phyloP scores from a whole-genome alignment of 2,329 filamentous ascomycete genomes.

The Trichoderma semiorbis region DNA sequence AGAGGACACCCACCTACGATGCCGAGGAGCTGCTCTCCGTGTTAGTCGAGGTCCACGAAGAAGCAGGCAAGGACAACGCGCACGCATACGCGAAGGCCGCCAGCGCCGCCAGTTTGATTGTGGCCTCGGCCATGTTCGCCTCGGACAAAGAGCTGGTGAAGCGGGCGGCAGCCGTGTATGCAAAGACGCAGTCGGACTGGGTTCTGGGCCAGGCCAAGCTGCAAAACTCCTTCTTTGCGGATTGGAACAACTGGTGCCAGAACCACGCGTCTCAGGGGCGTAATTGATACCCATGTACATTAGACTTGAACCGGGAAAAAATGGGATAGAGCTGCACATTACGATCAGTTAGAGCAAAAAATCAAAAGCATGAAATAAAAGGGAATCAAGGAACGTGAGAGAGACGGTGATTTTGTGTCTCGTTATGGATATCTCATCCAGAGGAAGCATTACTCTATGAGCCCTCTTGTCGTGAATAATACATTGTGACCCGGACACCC shows the following conservation, averaged over 20 bases:
- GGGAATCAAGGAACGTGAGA: neutral
- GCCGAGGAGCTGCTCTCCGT: constrained; percentile 52
- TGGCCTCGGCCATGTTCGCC: constrained; percentile 60
- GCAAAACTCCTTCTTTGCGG: constrained; percentile 63
- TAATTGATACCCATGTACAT: constrained; percentile 24
- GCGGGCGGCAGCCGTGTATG: constrained; percentile 61
- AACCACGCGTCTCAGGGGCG: constrained; percentile 40
- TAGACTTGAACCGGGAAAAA: constrained; percentile 12
- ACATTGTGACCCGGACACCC: constrained; percentile 28
- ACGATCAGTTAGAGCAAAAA: neutral
- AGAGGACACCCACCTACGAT: neutral
- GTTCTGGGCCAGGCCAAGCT: constrained; percentile 57
- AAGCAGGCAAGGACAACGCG: constrained; percentile 60
- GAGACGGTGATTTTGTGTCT: neutral
- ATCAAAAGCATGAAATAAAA: neutral
- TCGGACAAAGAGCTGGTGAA: constrained; percentile 51
- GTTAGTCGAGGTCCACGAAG: constrained; percentile 64
- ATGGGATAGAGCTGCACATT: neutral
- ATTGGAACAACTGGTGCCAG: constrained; percentile 73
- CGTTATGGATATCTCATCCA: constrained; percentile 17
- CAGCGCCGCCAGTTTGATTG: constrained; percentile 66
- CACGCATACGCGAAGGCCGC: constrained; percentile 71
- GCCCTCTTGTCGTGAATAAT: constrained; percentile 34
- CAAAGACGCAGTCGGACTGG: constrained; percentile 55
- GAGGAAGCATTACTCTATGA: constrained; percentile 36